phyloP scores from a whole-genome alignment of 306 rosid genomes.

The Fragaria ananassa region DNA sequence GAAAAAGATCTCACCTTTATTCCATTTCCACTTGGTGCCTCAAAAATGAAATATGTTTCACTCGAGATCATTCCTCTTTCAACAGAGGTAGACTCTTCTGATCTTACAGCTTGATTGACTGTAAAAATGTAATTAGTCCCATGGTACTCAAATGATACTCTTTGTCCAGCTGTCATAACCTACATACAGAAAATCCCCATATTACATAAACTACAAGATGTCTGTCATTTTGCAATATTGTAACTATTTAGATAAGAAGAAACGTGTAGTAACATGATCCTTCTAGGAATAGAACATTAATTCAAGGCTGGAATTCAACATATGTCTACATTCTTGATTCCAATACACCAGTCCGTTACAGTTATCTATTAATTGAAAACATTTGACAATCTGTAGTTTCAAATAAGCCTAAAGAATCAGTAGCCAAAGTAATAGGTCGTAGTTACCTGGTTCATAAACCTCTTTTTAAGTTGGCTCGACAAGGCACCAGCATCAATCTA shows the following conservation, averaged over 20 bases:
- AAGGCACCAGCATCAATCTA: slow-evolving; percentile 86
- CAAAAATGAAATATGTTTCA: slow-evolving; percentile 84
- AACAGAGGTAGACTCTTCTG: slow-evolving; percentile 48
- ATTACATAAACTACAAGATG: neutral
- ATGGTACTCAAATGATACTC: slow-evolving; percentile 73
- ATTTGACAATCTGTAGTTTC: neutral
- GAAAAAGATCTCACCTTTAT: slow-evolving; percentile 60
- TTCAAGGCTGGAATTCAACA: neutral
- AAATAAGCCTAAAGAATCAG: neutral
- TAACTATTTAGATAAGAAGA: neutral
- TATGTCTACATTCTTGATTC: neutral
- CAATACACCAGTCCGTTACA: neutral
- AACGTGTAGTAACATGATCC: neutral
- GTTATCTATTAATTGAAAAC: neutral
- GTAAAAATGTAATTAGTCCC: slow-evolving; percentile 80
- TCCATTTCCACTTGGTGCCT: slow-evolving; percentile 77
- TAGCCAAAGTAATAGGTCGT: neutral
- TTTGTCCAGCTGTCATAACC: slow-evolving; percentile 93
- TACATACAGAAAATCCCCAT: slow-evolving; percentile 32
- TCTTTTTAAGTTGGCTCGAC: slow-evolving; percentile 62
- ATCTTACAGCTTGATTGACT: slow-evolving; percentile 67
- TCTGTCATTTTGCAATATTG: neutral
- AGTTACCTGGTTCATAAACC: slow-evolving; percentile 66
- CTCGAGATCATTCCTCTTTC: slow-evolving; percentile 86
- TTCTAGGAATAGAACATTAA: neutral